Evolutionary conservation across 768 basidiomycete genomes (phyloP), one percentile per base, ranked within the genome.

Genomic region (Megacollybia marginata): DNA sequence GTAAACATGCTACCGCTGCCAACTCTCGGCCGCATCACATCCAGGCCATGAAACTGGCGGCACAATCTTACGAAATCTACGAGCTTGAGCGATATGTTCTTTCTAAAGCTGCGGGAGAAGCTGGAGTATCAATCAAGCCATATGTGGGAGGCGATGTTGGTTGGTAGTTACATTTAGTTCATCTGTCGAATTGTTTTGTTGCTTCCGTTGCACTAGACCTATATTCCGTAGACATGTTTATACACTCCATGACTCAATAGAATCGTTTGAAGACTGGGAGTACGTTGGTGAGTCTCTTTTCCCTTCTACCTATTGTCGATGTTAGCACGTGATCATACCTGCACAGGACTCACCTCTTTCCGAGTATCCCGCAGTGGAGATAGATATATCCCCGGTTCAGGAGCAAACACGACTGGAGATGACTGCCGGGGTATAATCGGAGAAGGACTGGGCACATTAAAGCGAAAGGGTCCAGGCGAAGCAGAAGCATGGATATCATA

Each of bases 31-130:
- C 90, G 12, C 75, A 85, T 50, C 95, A 97, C 59, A 75, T 85
- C 49, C 74, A 74, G 35, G 95, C 94, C 2, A 91, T 91, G 83
- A 78, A 72, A 52, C 78, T 95, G 5, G 87, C 95, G 0, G 79
- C 77, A 9, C 65, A 66, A 4, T 83, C 86, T 2, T 96, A 92
- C 62, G 87, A 92, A 56, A 67, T 76, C 9, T 96, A 93, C 62
- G 66, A 73, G 12, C 71, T 96, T 5, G 87, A 92, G 61, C 78
- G 94, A 11, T 79, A 89, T 60, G 71, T 80, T 9, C 64, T 97
- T 34, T 66, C 73, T 46, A 98, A 95, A 65, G 61, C 62, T 4
- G 65, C 65, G 42, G 92, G 92, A 1, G 72, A 79, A 52, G 67
- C 60, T 6, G 67, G 71, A 4, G 67, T 95, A 8, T 64, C 66